Evolutionary conservation across 495 filamentous ascomycete species (phyloP).

Genomic region (Penicillium tannophilum): DNA sequence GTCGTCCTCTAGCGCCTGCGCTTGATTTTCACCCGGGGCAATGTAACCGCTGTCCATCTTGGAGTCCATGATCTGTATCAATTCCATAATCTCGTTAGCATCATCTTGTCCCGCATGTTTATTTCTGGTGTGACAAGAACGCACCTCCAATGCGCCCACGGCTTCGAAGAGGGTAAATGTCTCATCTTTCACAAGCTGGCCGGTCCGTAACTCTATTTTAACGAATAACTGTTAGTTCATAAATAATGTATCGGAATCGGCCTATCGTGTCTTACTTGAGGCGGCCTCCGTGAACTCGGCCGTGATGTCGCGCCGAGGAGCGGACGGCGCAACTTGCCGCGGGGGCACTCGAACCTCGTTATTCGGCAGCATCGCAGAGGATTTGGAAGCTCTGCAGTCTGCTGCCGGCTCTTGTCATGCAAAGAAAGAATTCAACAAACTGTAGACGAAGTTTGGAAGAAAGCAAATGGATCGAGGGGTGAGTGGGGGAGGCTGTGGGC

Average conservation of each 20-base stretch:
- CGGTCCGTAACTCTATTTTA: slow-evolving; percentile 66
- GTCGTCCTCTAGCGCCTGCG: slow-evolving; percentile 67
- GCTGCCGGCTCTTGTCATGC: slow-evolving; percentile 31
- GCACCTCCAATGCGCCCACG: slow-evolving; percentile 91
- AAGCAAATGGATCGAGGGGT: slow-evolving; percentile 21
- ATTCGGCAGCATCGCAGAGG: slow-evolving; percentile 42
- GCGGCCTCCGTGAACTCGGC: slow-evolving; percentile 70
- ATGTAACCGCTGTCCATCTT: slow-evolving; percentile 97
- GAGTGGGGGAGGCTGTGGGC: slow-evolving; percentile 22
- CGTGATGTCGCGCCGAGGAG: slow-evolving; percentile 74
- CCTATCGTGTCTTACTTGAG: slow-evolving; percentile 52
- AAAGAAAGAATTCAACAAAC: neutral
- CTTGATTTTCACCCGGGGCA: slow-evolving; percentile 65
- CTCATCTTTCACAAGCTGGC: slow-evolving; percentile 91
- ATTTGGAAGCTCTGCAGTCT: slow-evolving; percentile 30
- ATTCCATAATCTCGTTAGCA: slow-evolving; percentile 17
- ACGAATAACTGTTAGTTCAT: slow-evolving; percentile 16
- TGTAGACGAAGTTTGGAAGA: slow-evolving; percentile 9
- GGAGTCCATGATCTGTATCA: slow-evolving; percentile 85
- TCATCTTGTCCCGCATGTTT: slow-evolving; percentile 3
- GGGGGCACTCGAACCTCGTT: slow-evolving; percentile 38
- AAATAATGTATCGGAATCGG: neutral
- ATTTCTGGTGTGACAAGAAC: slow-evolving; percentile 27
- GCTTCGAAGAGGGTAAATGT: slow-evolving; percentile 91
- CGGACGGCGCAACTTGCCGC: slow-evolving; percentile 44